Evolutionary conservation across 345 rosid genomes (phyloP), one percentile per base, ranked within the genome.

Genomic region (Durio zibethinus): DNA sequence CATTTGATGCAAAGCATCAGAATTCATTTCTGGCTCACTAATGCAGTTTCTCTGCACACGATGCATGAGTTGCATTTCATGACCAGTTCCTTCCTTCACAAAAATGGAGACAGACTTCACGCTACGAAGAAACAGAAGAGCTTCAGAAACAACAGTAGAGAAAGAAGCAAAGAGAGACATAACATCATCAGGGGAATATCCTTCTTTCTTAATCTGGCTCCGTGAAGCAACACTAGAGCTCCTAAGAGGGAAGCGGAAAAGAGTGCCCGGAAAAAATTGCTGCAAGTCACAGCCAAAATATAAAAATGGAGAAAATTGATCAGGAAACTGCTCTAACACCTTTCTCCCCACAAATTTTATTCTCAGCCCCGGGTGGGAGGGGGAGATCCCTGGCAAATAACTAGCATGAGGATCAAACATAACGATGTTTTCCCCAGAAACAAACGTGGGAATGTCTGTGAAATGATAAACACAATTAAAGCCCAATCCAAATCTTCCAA

Each of bases 401-500:
- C 82, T 81, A 73, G 98, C 98, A 85, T 94, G 98, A 62, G 98
- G 98, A 88, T 94, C 98, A 87, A 94, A 94, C 92, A 94, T 91
- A 72, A 94, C 97, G 76, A 94, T 83, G 78, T 94, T 94, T 83
- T 94, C 98, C 79, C 98, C 98, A 62, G 98, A 94, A 84, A 94
- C 97, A 86, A 94, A 94, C 42, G 90, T 80, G 14, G 98, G 98
- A 77, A 92, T 84, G 75, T 94, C 98, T 61, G 98, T 94, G 75
- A 94, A 94, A 88, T 94, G 98, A 89, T 94, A 94, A 67, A 92
- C 98, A 82, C 98, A 94, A 80, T 94, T 94, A 84, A 94, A 94
- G 64, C 98, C 98, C 80, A 94, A 84, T 59, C 98, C 98, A 87
- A 92, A 94, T 86, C 97, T 87, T 81, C 98, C 98, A 71, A 94